These are phyloP conservation scores for Ceratocystis ficicola DNA, from an alignment of 2,329 filamentous ascomycete genomes.

Conservation along the genomic window DNA sequence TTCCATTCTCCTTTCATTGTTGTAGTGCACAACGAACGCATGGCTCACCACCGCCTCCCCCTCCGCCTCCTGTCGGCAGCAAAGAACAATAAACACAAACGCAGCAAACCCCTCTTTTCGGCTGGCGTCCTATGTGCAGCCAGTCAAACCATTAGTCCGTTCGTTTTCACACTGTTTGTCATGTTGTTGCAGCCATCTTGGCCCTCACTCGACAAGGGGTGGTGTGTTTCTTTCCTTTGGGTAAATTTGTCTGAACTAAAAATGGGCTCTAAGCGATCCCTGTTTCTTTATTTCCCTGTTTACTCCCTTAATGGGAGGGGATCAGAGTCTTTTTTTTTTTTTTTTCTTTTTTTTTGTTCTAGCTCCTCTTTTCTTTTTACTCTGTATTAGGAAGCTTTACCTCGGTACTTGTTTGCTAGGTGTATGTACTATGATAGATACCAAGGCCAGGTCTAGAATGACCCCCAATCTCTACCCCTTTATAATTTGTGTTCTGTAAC, in stretches of 20 bases:
- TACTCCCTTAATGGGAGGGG: not conserved
- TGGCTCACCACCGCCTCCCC: too few species aligned
- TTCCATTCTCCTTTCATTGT: too few species aligned
- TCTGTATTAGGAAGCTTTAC: not conserved
- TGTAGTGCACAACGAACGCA: too few species aligned
- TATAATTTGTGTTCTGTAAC: not conserved
- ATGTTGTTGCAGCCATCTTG: not conserved
- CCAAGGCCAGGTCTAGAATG: not conserved
- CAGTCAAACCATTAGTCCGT: not conserved
- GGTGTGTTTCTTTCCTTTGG: not conserved
- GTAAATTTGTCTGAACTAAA: conserved; percentile 13
- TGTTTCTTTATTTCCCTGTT: not conserved
- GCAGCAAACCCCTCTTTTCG: not conserved
- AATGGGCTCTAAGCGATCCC: conserved; percentile 14
- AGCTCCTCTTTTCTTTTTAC: not conserved
- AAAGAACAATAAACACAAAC: too few species aligned
- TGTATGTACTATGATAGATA: too few species aligned
- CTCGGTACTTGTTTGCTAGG: not conserved
- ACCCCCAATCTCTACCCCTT: not conserved
- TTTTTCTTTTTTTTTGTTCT: not conserved
- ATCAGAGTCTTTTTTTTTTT: not conserved
- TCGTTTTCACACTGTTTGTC: not conserved
- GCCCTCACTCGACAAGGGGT: not conserved
- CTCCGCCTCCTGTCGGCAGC: too few species aligned
- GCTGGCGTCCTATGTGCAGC: not conserved